Base-by-base conservation (phyloP, 768 basidiomycete species). In the Tulasnella sp. region DNA sequence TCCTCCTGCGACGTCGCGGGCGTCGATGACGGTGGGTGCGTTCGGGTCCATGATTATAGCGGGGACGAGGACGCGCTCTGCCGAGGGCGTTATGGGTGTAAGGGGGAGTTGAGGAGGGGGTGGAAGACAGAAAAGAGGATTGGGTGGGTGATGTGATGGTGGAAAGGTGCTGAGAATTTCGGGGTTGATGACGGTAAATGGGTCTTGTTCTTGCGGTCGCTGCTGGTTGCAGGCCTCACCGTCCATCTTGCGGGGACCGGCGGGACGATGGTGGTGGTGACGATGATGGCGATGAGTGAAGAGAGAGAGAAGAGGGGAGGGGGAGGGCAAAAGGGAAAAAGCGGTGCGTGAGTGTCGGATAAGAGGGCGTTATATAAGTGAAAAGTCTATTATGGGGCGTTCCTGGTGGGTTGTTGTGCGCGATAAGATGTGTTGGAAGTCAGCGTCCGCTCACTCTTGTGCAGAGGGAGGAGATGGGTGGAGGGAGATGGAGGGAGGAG, bases 371-470 rank as follows among this genome's bases (percentile, higher is more conserved):
- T 22, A 24, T 54, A 54, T 54, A 24, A 24, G 54, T 4, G 20
- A n/a, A 54, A 54, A 54, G 54, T 54, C 54, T 54, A 54, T 54
- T 54, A 54, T n/a, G 22, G 7, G 5, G 12, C 16, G 12, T 22
- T n/a, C 24, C 24, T 54, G 18, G 3, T 54, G 11, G 12, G 3
- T 48, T 20, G 44, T 37, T 37, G 37, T 37, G 37, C 37, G 46
- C 46, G 54, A 54, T 54, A 54, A 54, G 54, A n/a, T 54, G 54
- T 5, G 54, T 54, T 54, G 54, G 54, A 54, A 54, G 54, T 54
- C 54, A 54, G 54, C 54, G 54, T 54, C 54, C n/a, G 54, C 54
- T 54, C 54, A 54, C 54, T 54, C 54, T 54, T 54, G n/a, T 54
- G 54, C 54, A 54, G 54, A 54, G 54, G 8, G 54, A 54, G 54